Evolutionary conservation across 2,329 filamentous ascomycete genomes (phyloP).

Genomic region (Venturia effusa): DNA sequence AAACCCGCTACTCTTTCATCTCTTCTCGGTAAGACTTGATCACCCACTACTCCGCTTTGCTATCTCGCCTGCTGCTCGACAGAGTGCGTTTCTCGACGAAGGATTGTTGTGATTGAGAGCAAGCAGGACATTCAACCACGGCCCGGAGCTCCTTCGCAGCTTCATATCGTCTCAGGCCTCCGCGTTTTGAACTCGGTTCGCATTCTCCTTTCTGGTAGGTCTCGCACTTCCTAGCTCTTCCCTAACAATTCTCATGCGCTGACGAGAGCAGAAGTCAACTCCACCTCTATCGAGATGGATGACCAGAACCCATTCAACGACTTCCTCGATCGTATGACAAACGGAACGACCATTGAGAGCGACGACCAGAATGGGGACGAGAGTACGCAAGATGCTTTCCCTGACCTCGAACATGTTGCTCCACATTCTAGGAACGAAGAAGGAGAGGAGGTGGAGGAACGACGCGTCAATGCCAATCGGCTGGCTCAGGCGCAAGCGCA

Average conservation of each 20-base stretch:
- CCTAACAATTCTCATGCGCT: background rate
- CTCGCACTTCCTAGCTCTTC: background rate
- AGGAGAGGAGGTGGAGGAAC: background rate
- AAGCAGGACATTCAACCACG: background rate
- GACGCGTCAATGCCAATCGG: background rate
- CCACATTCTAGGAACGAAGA: background rate
- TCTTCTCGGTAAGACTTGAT: background rate
- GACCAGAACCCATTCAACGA: background rate
- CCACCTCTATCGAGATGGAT: background rate
- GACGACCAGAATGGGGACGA: background rate
- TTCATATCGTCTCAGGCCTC: background rate
- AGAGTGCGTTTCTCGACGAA: background rate
- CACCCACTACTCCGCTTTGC: background rate
- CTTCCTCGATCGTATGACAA: background rate
- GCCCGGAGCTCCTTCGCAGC: background rate
- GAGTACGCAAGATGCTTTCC: too few relatives aligned
- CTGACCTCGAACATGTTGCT: too few relatives aligned
- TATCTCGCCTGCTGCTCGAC: background rate
- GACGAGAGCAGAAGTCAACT: background rate
- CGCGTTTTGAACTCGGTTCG: background rate
- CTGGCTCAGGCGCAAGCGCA: background rate
- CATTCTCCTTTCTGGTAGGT: background rate
- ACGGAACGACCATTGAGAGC: background rate
- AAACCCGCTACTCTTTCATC: background rate
- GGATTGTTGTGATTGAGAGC: background rate